Conservation (phyloP, 2,329 filamentous ascomycete genomes). For the Trichoderma lentiforme region DNA sequence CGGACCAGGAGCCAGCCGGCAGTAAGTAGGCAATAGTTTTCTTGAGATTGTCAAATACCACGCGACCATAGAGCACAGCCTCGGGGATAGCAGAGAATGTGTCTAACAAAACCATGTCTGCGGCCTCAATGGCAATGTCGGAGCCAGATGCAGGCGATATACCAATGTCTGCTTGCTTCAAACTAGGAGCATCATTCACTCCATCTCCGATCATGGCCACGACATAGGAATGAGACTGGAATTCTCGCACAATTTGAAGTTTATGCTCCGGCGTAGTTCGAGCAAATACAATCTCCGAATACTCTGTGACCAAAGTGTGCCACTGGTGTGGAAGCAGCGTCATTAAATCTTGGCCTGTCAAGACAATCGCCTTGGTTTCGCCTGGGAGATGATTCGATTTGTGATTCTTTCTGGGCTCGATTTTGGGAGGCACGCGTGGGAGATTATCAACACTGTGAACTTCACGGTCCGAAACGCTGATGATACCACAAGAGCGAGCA, state of each 20-base stretch:
- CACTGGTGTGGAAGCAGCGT: neutral
- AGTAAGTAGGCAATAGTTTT: neutral
- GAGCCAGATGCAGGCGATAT: neutral
- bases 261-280: neutral
- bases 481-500: neutral
- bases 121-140: neutral
- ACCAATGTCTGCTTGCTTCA: neutral
- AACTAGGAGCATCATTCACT: neutral
- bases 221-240: neutral
- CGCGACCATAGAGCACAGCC: neutral
- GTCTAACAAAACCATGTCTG: neutral
- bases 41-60: neutral
- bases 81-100: neutral
- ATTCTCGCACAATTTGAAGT: neutral
- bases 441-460: neutral
- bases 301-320: neutral
- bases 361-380: neutral
- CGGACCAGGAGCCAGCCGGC: neutral
- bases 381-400: neutral
- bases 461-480: neutral
- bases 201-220: neutral
- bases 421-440: neutral
- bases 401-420: neutral
- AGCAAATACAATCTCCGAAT: neutral
- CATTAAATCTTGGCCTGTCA: neutral